A percentile compares a stretch with the other conserved stretches of the same genome.
Conservation (phyloP, 1,284 basidiomycete genomes). For the Puccinia brachypodii region DNA sequence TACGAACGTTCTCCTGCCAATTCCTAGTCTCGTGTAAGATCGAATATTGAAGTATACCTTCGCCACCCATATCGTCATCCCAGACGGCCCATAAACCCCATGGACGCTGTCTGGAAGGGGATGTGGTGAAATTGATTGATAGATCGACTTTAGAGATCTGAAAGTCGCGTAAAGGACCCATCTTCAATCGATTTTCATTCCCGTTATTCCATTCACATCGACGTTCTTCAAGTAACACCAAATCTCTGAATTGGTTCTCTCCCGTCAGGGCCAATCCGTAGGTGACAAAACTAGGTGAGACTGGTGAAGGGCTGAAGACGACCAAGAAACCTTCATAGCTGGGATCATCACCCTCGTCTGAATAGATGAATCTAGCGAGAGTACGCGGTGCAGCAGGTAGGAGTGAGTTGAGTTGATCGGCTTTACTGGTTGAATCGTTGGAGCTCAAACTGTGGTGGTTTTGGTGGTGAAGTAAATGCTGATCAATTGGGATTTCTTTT, state of each 20-base stretch:
- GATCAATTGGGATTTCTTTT: constrained; percentile 48
- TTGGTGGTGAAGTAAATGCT: not conserved
- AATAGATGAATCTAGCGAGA: constrained; percentile 33
- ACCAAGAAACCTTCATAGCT: constrained; percentile 44
- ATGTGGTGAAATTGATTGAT: not conserved
- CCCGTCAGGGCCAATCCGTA: constrained; percentile 36
- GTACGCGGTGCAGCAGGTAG: constrained; percentile 41
- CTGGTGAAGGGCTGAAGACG: constrained; percentile 31
- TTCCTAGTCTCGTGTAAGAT: constrained; percentile 41
- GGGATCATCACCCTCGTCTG: constrained; percentile 46
- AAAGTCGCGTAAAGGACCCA: constrained; percentile 41
- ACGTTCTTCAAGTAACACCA: constrained; percentile 41
- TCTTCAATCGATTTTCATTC: constrained; percentile 3
- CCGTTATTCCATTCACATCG: constrained; percentile 9
- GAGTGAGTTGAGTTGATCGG: not conserved
- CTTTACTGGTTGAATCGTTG: not conserved
- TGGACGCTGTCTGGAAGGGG: constrained; percentile 49
- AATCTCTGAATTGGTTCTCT: constrained; percentile 33
- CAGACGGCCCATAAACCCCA: constrained; percentile 60
- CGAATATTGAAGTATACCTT: constrained; percentile 51
- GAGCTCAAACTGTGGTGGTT: not conserved
- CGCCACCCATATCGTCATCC: constrained; percentile 56
- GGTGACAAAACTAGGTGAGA: constrained; percentile 40
- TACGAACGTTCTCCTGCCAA: constrained; percentile 37
- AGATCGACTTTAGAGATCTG: constrained; percentile 39